phyloP scores from a whole-genome alignment of 73 alveolate species.

The Symbiodinium natans region DNA sequence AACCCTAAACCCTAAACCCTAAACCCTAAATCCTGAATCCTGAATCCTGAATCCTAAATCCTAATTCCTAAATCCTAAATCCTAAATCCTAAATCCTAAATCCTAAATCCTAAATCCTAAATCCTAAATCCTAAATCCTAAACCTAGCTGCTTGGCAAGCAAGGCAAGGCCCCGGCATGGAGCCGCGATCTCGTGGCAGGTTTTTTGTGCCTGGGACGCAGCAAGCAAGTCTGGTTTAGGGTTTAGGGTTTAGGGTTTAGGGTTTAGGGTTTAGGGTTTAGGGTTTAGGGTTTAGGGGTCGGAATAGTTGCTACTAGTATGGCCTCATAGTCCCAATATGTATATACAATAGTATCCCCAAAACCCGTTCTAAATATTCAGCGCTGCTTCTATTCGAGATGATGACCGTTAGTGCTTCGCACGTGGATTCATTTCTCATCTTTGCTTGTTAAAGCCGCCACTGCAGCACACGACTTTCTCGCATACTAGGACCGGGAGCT shows the following conservation, averaged over 20 bases:
- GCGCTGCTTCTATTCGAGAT: no score
- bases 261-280: neutral
- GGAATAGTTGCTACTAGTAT: no score
- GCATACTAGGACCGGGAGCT: no score
- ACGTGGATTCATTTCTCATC: no score
- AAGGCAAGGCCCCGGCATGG: neutral
- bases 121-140: neutral
- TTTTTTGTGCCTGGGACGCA: no score
- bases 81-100: neutral
- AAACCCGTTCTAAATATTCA: no score
- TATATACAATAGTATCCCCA: no score
- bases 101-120: neutral
- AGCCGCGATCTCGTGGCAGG: neutral
- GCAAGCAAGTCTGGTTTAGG: neutral
- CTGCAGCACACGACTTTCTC: no score
- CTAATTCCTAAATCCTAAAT: neutral
- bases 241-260: neutral
- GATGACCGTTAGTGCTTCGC: no score
- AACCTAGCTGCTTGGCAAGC: neutral
- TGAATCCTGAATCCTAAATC: neutral
- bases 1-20: neutral
- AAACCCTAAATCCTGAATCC: neutral
- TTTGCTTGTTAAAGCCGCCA: no score
- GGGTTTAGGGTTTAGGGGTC: no score
- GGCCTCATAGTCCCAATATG: no score